Conservation (phyloP, 1,139 yeast species). For the Taphrina pruni region DNA sequence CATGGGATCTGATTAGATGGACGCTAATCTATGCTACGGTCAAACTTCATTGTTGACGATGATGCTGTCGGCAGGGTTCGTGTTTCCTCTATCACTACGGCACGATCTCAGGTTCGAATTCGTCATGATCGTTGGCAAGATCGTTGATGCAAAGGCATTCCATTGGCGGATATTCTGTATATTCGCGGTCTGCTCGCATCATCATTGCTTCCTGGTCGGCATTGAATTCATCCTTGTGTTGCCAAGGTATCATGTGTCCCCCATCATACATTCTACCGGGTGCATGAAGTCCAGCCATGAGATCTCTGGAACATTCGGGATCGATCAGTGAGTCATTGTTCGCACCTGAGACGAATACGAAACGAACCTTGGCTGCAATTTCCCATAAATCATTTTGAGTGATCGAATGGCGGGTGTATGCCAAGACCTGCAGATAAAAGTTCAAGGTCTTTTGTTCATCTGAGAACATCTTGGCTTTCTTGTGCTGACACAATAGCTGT, state of each 20-base stretch:
- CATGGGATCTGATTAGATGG: background rate
- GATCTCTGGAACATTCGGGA: conserved; percentile 32
- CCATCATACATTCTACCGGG: conserved; percentile 35
- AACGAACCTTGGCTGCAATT: conserved; percentile 33
- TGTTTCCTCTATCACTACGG: background rate
- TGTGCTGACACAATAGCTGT: conserved; percentile 15
- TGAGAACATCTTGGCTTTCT: conserved; percentile 11
- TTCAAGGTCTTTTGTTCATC: conserved; percentile 22
- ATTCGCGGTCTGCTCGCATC: conserved; percentile 34
- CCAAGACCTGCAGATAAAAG: conserved; percentile 23
- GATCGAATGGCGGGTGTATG: conserved; percentile 18
- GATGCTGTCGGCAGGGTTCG: too few species aligned
- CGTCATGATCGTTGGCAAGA: background rate
- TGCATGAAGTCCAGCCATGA: conserved; percentile 32
- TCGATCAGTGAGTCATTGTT: conserved; percentile 22
- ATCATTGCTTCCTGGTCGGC: conserved; percentile 40
- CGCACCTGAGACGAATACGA: conserved; percentile 33
- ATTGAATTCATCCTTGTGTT: conserved; percentile 24
- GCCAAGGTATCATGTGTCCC: conserved; percentile 35
- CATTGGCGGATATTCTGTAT: conserved; percentile 28
- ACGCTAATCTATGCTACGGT: background rate
- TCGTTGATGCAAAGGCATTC: conserved; percentile 22
- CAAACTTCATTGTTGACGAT: too few species aligned
- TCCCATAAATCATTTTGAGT: conserved; percentile 31
- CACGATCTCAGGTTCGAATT: background rate